A percentile compares a stretch with the other conserved stretches of the same genome.
phyloP scores from a whole-genome alignment of 345 rosid genomes.

The Eucalyptus tenuipes region DNA sequence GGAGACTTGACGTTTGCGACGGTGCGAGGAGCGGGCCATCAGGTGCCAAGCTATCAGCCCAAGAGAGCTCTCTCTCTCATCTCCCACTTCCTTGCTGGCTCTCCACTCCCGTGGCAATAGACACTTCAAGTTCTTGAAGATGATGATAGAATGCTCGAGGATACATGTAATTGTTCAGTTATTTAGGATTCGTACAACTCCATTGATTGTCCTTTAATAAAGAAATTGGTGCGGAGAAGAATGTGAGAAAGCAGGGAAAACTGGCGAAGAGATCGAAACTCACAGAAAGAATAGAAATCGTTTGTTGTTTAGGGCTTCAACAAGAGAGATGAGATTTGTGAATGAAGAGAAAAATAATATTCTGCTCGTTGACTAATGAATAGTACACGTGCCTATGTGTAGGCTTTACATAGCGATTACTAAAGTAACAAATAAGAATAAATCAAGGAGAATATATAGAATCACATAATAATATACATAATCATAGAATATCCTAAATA shows the following conservation, averaged over 20 bases:
- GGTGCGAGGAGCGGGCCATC: conserved; percentile 92
- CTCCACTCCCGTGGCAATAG: conserved; percentile 36
- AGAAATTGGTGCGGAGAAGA: not conserved
- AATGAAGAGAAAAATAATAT: too few species aligned
- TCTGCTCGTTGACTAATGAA: too few species aligned
- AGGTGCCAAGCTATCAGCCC: conserved; percentile 88
- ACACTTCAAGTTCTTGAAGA: conserved; percentile 1
- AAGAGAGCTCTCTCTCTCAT: conserved; percentile 65
- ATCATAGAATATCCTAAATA: too few species aligned
- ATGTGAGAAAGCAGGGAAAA: not conserved
- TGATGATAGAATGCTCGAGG: not conserved
- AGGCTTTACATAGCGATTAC: too few species aligned
- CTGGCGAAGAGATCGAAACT: not conserved
- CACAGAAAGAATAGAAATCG: not conserved
- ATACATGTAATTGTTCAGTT: not conserved
- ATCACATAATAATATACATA: too few species aligned
- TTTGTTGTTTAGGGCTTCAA: not conserved
- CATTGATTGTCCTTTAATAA: not conserved
- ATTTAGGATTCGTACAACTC: not conserved
- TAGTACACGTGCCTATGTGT: too few species aligned
- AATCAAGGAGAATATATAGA: too few species aligned
- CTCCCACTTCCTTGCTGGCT: conserved; percentile 48
- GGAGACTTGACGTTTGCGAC: conserved; percentile 70
- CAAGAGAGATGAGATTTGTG: not conserved
- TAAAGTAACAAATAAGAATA: too few species aligned